phyloP scores from a whole-genome alignment of 2,329 filamentous ascomycete species.

The Aspergillus felis region DNA sequence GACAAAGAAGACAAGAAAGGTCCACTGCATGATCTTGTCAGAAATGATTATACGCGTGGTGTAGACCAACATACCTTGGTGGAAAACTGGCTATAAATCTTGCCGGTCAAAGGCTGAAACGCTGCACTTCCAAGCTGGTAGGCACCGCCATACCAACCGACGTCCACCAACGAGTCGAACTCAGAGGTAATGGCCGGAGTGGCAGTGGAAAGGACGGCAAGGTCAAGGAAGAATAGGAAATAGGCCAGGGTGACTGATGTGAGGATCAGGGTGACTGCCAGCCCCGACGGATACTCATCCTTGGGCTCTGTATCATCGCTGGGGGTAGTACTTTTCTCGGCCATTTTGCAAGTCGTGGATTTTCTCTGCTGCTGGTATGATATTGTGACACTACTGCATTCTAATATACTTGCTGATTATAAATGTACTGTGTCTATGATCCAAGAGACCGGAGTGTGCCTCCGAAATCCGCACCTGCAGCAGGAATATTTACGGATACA shows the following conservation, averaged over 20 bases:
- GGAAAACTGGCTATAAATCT: slow-evolving; percentile 20
- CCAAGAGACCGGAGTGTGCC: too few species aligned
- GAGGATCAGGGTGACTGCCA: slow-evolving; percentile 16
- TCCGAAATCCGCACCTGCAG: too few species aligned
- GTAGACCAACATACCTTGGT: slow-evolving; percentile 14
- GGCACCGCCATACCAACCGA: slow-evolving; percentile 24
- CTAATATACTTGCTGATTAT: too few species aligned
- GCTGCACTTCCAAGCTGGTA: slow-evolving; percentile 22
- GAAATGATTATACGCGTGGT: too few species aligned
- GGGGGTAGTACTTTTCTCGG: background rate
- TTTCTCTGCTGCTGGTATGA: too few species aligned
- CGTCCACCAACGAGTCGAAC: slow-evolving; percentile 21
- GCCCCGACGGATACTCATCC: slow-evolving; percentile 14
- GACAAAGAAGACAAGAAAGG: slow-evolving; percentile 25
- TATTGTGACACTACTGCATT: too few species aligned
- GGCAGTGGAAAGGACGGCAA: slow-evolving; percentile 20
- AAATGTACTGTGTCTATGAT: too few species aligned
- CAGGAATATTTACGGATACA: too few species aligned
- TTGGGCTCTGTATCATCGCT: slow-evolving; percentile 13
- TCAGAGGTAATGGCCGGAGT: slow-evolving; percentile 19
- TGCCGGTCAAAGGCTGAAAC: slow-evolving; percentile 23
- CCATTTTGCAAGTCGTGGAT: too few species aligned
- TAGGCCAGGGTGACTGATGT: slow-evolving; percentile 21
- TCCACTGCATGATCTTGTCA: slow-evolving; percentile 17
- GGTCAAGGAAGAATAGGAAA: slow-evolving; percentile 22